Base-by-base conservation (phyloP, 2,329 filamentous ascomycete species). In the Neodidymelliopsis sp. region DNA sequence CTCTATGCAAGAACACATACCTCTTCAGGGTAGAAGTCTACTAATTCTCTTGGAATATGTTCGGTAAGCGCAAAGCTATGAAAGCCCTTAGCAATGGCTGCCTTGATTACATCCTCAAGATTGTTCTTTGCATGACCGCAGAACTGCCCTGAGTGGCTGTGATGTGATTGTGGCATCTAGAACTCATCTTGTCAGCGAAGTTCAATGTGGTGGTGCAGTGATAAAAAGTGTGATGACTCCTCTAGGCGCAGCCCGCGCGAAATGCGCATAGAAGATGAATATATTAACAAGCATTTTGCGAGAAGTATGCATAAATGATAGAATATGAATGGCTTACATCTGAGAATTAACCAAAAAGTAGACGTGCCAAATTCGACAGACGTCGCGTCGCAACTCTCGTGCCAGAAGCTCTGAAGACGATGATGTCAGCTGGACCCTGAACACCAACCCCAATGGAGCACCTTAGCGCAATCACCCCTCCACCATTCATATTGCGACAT, bases 61-160 rank as follows among this genome's bases (percentile, higher is more conserved):
- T 99, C 94, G 1, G 92, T 96, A 49, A 99, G 75, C 16, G 88
- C 91, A 68, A 97, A 91, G 15, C 88, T 88, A 54, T 85, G 84
- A 82, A 95, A 94, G 31, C 88, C 87, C 53, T 88, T 81, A 36
- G 80, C 74, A 60, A 97, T 90, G 57, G 93, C 93, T 10, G 86
- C 83, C 66, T 86, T 83, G 62, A 97, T 79, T 37, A 97, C 84
- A 58, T 91, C 86, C 72, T 97, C 93, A 8, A 99, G 83, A 15
- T 85, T 82, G 70, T 96, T 85, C 69, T 88, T 85, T 39, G 94
- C 94, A 77, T 99, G 94, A 5, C 63, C 64, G 77, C 94, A 99
- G 79, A 99, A 99, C 72, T 99, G 90, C 56, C 94, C 94, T 27
- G 94, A 97, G 77, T 99, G 94, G 68, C 91, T 96, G 75, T 99